Percentiles rank a stretch among this genome's conserved stretches.
phyloP scores from a whole-genome alignment of 805 yeast genomes.

The Jamesozyma spencerorum region DNA sequence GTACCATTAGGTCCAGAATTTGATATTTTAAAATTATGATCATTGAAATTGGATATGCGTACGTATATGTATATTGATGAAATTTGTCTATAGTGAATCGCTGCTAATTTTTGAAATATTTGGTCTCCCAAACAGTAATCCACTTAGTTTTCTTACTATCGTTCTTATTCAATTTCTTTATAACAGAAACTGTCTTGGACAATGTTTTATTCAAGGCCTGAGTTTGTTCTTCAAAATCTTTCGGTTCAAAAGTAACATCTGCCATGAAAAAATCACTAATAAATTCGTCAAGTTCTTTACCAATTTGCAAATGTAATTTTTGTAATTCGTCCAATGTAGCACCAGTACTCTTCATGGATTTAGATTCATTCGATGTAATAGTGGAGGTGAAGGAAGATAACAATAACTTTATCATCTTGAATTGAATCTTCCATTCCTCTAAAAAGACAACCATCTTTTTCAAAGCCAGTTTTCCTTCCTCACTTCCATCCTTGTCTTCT shows the following conservation, averaged over 20 bases:
- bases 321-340: slow-evolving; percentile 40
- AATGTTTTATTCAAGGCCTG: slow-evolving; percentile 21
- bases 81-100: not conserved
- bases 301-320: slow-evolving; percentile 34
- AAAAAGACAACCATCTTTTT: slow-evolving; percentile 33
- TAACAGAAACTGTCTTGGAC: slow-evolving; percentile 29
- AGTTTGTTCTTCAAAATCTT: slow-evolving; percentile 22
- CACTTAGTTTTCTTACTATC: slow-evolving; percentile 41
- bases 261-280: slow-evolving; percentile 46
- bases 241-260: slow-evolving; percentile 28
- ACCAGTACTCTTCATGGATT: slow-evolving; percentile 27
- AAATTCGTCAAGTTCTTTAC: slow-evolving; percentile 45
- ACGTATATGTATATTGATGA: not conserved
- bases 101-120: slow-evolving; percentile 13
- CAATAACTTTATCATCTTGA: slow-evolving; percentile 47
- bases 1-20: slow-evolving; percentile 87
- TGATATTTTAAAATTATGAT: slow-evolving; percentile 34
- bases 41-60: not conserved
- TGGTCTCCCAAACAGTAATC: slow-evolving; percentile 28
- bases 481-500: slow-evolving; percentile 25
- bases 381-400: slow-evolving; percentile 52
- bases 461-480: slow-evolving; percentile 25
- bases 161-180: slow-evolving; percentile 38
- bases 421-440: slow-evolving; percentile 36
- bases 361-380: slow-evolving; percentile 35